Evolutionary conservation across 352 stramenopile species (phyloP).

Genomic region (Bremia lactucae): DNA sequence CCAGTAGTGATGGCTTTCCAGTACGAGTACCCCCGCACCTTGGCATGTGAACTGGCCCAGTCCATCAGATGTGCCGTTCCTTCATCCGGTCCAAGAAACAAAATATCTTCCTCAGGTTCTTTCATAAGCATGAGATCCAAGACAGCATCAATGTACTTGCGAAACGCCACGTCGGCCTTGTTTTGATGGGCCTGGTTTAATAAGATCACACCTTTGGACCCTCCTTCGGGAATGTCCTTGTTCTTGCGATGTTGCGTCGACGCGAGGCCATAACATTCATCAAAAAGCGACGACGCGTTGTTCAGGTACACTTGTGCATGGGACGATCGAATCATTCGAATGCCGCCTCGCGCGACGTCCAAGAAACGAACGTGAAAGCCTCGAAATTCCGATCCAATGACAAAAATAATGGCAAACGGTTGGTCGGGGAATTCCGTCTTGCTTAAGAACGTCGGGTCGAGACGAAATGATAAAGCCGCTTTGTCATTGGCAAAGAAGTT

Average conservation of each 20-base stretch:
- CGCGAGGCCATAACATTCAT: conserved; percentile 93
- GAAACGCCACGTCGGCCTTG: conserved; percentile 84
- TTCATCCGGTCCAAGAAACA: conserved; percentile 97
- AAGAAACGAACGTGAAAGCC: conserved; percentile 97
- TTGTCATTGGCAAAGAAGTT: conserved; percentile 83
- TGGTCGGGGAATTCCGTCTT: conserved; percentile 70
- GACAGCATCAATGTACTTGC: conserved; percentile 95
- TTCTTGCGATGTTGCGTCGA: conserved; percentile 98
- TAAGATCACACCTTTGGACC: conserved; percentile 93
- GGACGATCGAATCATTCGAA: conserved; percentile 86
- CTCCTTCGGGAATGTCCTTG: conserved; percentile 98
- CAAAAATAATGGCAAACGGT: conserved; percentile 92
- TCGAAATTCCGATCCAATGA: conserved; percentile 93
- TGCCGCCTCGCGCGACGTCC: conserved; percentile 92
- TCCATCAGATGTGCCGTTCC: conserved; percentile 94
- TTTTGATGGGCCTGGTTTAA: conserved; percentile 87
- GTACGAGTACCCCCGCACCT: conserved; percentile 88
- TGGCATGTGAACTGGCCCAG: conserved; percentile 92
- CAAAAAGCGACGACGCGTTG: conserved; percentile 88
- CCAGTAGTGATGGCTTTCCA: conserved; percentile 94
- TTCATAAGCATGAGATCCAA: conserved; percentile 95
- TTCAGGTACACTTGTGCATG: conserved; percentile 86
- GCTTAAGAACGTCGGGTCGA: conserved; percentile 67
- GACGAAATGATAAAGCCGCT: conserved; percentile 56
- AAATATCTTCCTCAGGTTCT: conserved; percentile 89